Percentiles rank a stretch among this genome's conserved stretches.
phyloP scores from a whole-genome alignment of 1,284 basidiomycete genomes.

The Wallemia ichthyophaga region DNA sequence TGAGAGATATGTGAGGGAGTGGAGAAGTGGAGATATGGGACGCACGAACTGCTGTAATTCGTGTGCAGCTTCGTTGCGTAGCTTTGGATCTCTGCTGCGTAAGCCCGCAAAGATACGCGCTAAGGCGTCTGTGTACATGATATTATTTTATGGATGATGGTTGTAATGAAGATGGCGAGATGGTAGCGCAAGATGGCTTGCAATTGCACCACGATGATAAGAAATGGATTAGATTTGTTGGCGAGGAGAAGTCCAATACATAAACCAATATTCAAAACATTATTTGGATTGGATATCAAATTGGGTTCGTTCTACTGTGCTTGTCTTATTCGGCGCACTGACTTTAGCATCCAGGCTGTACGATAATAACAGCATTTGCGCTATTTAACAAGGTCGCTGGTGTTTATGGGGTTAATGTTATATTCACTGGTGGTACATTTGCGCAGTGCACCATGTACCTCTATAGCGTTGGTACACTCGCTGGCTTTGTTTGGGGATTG shows the following conservation, averaged over 20 bases:
- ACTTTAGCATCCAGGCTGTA: neutral
- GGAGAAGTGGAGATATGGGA: neutral
- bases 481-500: conserved; percentile 61
- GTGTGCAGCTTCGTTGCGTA: neutral
- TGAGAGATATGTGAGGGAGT: neutral
- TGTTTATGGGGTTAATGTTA: conserved; percentile 75
- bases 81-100: neutral
- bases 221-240: neutral
- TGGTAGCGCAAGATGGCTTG: no score
- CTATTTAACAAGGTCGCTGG: conserved; percentile 94
- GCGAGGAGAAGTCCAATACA: neutral
- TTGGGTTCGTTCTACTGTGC: neutral
- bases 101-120: neutral
- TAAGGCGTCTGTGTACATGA: neutral
- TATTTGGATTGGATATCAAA: neutral
- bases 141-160: neutral
- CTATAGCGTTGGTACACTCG: conserved; percentile 60
- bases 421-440: conserved; percentile 59
- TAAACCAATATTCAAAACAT: neutral
- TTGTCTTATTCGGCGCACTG: neutral
- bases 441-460: conserved; percentile 72
- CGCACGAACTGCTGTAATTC: neutral
- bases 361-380: conserved; percentile 16
- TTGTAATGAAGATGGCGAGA: no score
- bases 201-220: neutral